Evolutionary conservation across 140 eudicot species (phyloP), one percentile per base, ranked within the genome.

Genomic region (Bidens hawaiensis): DNA sequence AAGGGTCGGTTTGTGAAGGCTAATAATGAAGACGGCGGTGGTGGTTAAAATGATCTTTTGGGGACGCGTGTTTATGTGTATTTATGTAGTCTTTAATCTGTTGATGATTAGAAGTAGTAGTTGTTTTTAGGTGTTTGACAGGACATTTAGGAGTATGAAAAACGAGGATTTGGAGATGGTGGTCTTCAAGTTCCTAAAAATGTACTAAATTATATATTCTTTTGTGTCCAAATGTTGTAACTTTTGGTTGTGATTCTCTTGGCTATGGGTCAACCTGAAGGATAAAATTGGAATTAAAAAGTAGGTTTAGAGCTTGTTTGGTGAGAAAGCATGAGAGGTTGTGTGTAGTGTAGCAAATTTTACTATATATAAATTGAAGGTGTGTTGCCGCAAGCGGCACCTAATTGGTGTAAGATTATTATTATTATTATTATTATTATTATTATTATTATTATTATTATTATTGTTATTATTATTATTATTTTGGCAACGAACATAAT

Each of bases 1-100:
- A 90, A 87, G 78, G 97, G 97, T 46, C 84, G 97, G 40, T 90
- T 90, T 68, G 97, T 90, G 57, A 90, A 87, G 85, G 87, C 95
- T 25, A 71, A 26, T 55, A 27, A 40, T 4, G 94, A 86, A 58
- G 75, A 71, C n/a, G n/a, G n/a, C n/a, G 81, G 82, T 21, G 81
- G 58, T 30, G 63, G 81, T 62, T 83, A 62, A 76, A 59, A 0
- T 59, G 25, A n/a, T 3, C 1, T 10, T 41, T 34, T 40, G 34
- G 26, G 46, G 19, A 60, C 21, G 41, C 23, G 1, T 50, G 45
- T n/a, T n/a, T 27, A 25, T 56, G 65, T 68, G 64, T 68, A 55
- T 55, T 38, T 67, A 55, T 67, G 64, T 67, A 59, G 67, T 24
- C 3, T 69, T 33, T 46, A 11, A 48, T 55, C 22, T 28, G 41